These are phyloP conservation scores for Metschnikowia baotianmanensis DNA, from an alignment of 805 yeast genomes.

Conservation along the genomic window DNA sequence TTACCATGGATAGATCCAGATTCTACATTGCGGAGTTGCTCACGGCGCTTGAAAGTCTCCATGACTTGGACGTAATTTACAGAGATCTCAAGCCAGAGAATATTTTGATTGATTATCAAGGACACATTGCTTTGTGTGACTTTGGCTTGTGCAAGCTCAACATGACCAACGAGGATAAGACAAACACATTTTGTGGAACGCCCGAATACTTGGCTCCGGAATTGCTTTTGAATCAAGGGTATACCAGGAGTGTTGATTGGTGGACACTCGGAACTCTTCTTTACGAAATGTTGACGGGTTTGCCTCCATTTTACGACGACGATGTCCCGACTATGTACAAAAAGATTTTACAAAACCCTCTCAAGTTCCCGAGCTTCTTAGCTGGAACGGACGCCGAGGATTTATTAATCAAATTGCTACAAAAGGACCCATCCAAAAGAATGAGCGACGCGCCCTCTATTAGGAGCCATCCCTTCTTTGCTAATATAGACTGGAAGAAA, in stretches of 20 bases:
- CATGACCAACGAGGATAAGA: conserved; percentile 86
- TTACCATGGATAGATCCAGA: conserved; percentile 83
- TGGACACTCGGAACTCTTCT: conserved; percentile 95
- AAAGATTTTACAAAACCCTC: conserved; percentile 85
- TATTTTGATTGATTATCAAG: conserved; percentile 90
- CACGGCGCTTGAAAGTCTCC: conserved; percentile 89
- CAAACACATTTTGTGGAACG: conserved; percentile 95
- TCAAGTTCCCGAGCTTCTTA: conserved; percentile 84
- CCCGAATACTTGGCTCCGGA: conserved; percentile 98
- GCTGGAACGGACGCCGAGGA: conserved; percentile 80
- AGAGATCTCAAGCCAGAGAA: conserved; percentile 97
- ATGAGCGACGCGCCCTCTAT: conserved; percentile 83
- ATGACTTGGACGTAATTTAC: conserved; percentile 87
- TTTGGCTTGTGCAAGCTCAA: conserved; percentile 95
- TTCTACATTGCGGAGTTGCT: conserved; percentile 93
- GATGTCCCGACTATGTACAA: conserved; percentile 91
- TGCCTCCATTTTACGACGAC: conserved; percentile 97
- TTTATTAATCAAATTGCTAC: conserved; percentile 66
- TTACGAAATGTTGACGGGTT: conserved; percentile 94
- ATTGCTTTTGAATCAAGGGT: conserved; percentile 84
- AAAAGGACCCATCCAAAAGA: conserved; percentile 82
- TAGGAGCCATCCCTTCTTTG: conserved; percentile 80
- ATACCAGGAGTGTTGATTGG: conserved; percentile 95
- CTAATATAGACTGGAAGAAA: conserved; percentile 86
- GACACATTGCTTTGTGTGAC: conserved; percentile 96